Evolutionary conservation across 441 rosid species (phyloP).

Genomic region (Populus hybrid): DNA sequence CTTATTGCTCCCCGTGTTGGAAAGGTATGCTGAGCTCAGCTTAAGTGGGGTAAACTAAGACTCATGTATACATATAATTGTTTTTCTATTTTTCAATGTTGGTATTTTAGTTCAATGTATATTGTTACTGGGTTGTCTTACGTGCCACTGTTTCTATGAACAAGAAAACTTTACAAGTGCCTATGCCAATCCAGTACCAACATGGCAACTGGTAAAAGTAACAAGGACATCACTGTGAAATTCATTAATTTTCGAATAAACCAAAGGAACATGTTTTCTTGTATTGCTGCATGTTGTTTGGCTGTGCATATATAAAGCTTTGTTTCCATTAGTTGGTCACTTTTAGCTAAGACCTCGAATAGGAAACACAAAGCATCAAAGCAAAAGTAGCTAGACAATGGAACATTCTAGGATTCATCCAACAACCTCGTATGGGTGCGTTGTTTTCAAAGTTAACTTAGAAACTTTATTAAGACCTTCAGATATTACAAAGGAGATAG

Average conservation of each 20-base stretch:
- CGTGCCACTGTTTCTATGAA: not conserved
- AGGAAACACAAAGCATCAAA: no score
- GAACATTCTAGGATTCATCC: no score
- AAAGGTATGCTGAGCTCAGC: constrained; percentile 45
- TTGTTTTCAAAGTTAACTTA: not conserved
- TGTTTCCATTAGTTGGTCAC: not conserved
- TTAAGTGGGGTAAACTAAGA: not conserved
- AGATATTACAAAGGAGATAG: not conserved
- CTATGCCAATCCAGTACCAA: not conserved
- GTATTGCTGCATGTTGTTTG: not conserved
- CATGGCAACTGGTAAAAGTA: not conserved
- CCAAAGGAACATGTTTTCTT: not conserved
- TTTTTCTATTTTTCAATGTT: not conserved
- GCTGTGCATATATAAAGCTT: not conserved
- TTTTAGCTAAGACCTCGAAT: not conserved
- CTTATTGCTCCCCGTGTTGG: constrained; percentile 97
- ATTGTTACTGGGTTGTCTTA: not conserved
- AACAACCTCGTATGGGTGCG: not conserved
- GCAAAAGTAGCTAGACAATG: no score
- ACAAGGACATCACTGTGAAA: not conserved
- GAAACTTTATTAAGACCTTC: not conserved
- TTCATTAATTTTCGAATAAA: not conserved
- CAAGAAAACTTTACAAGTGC: not conserved
- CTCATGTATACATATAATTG: not conserved
- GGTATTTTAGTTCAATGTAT: not conserved